Evolutionary conservation across 2,329 filamentous ascomycete genomes (phyloP), one percentile per base, ranked within the genome.

Genomic region (Hymenoscyphus fructigenus): DNA sequence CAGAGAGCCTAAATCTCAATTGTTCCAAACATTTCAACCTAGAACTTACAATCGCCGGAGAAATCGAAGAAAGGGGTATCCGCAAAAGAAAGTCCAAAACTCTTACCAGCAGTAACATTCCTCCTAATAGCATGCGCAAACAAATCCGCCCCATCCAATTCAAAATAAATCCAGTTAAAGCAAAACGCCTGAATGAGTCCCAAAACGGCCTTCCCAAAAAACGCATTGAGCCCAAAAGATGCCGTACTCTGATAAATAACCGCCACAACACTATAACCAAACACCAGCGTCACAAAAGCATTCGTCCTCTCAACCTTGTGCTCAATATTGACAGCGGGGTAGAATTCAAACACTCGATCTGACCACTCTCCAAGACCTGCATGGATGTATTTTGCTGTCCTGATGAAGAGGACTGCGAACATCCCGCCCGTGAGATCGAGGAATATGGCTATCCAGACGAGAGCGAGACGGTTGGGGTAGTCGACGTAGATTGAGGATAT

Each of bases 81-180:
- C 32, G 9, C 6, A 34, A 12, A 14, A 1, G 34, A 15, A 38
- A 14, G 34, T 14, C 2, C 4, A 34, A 34, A 10, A 38, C 1
- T 67, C 76, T 69, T 75, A 81, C 81, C 78, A 3, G 80, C 77
- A 23, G 74, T 60, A 1, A 79, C 76, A 44, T 81, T 79, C 1
- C 86, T 78, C 10, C 87, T 79, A 64, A 90, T 89, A 9, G 87
- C 87, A 75, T 89, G 87, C 0, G 82, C 75, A 58, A 83, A 80
- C 20, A 89, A 77, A 71, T 85, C 84, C 63, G 79, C 79, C 1
- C 78, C 80, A 72, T 88, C 86, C 41, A 89, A 80, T 71, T 89
- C 85, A 71, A 88, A 88, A 73, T 88, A 88, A 10, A 88, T 79
- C 84, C 85, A 87, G 70, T 87, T 87, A 70, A 87, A 85, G 59